Conservation (phyloP, 768 basidiomycete genomes). For the Suillus fuscotomentosus region DNA sequence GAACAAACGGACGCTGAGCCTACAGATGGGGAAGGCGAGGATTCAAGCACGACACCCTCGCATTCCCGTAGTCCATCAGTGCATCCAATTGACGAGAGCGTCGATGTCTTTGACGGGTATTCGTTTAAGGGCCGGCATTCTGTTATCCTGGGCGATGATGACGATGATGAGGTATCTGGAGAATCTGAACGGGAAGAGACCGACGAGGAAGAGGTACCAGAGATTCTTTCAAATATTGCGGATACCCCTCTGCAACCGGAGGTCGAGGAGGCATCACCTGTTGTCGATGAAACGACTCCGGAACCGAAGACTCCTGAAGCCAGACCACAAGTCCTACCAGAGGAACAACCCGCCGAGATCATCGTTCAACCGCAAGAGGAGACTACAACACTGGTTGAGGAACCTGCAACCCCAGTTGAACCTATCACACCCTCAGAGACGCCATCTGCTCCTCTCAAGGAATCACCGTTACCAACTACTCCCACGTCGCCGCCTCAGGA, state of each 20-base stretch:
- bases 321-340: conserved; percentile 37
- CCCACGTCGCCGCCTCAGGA: conserved; percentile 17
- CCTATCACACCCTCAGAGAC: conserved; percentile 14
- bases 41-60: conserved; percentile 74
- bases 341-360: conserved; percentile 16
- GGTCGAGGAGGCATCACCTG: conserved; percentile 29
- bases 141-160: conserved; percentile 71
- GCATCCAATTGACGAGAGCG: conserved; percentile 48
- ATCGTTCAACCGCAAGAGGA: conserved; percentile 14
- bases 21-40: conserved; percentile 74
- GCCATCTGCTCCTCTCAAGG: conserved; percentile 16
- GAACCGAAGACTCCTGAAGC: conserved; percentile 83
- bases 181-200: conserved; percentile 35
- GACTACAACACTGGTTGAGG: conserved; percentile 10
- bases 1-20: conserved; percentile 68
- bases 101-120: conserved; percentile 92
- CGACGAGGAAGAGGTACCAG: conserved; percentile 37
- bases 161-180: conserved; percentile 50
- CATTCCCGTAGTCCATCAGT: conserved; percentile 78
- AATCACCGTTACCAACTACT: conserved; percentile 7
- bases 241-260: conserved; percentile 23
- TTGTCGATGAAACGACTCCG: conserved; percentile 29
- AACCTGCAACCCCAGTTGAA: conserved; percentile 17
- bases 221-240: conserved; percentile 16
- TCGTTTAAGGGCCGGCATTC: conserved; percentile 89